Base-by-base conservation (phyloP, 257 asterid species). In the Lycium ferocissimum region DNA sequence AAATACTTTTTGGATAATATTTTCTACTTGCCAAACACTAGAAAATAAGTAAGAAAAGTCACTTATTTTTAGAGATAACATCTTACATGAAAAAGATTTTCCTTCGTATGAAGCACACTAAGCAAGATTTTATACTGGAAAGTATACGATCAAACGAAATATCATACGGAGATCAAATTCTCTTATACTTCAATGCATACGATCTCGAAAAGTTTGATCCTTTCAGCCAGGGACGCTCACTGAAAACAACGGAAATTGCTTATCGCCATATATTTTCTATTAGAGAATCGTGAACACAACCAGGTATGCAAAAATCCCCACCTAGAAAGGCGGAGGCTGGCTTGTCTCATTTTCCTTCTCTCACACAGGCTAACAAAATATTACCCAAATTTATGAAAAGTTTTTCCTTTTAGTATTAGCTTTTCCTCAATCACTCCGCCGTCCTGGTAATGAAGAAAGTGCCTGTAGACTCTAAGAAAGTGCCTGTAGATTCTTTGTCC, bases 281-380 rank as follows among this genome's bases (percentile, higher is more conserved):
- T 53, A 78, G 33, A 78, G 66, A 78, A 53, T 78, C 26, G 15
- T 33, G 17, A 78, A 53, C 82, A 78, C 17, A 8, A 38, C 82
- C 82, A 78, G 82, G 82, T 53, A 78, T 53, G 33, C 49, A 78
- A 78, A 75, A 78, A 78, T 53, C 82, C 49, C 82, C 65, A 78
- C 66, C 65, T 15, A 17, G 15, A 14, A 76, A 78, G 82, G 57
- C 53, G 82, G 82, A 8, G 66, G 66, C 51, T 78, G 82, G 51
- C 49, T 53, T 53, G 82, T 78, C 49, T 47, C 15, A 14, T 26
- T 78, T 33, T 53, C 63, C 49, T 78, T 33, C 35, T 51, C 65
- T 51, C 40, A 1, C 82, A 51, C 62, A 8, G 5, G 81, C 47
- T 13, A 15, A 69, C 63, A 76, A 12, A 51, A 26, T 51, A 51